phyloP scores from a whole-genome alignment of 805 yeast genomes.

The Candida suzukii region DNA sequence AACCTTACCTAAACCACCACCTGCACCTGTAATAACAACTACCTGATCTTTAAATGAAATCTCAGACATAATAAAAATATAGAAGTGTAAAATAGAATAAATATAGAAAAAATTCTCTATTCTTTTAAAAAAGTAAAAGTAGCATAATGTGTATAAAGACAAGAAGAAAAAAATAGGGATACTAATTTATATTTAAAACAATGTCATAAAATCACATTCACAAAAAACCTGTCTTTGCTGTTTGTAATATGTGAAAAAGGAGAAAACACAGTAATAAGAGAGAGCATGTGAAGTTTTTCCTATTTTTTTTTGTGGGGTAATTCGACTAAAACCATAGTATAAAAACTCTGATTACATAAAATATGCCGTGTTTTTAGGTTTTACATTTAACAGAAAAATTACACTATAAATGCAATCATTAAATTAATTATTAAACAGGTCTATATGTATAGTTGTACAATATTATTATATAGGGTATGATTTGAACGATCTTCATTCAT shows the following conservation, averaged over 20 bases:
- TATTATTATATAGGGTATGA: neutral
- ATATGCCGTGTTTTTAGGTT: too few species aligned
- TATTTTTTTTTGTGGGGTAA: neutral
- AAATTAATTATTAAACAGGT: too few species aligned
- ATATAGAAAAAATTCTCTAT: too few species aligned
- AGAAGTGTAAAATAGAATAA: neutral
- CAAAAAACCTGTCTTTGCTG: neutral
- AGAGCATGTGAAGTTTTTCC: neutral
- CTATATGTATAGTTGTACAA: neutral
- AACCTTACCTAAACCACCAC: conserved; percentile 90
- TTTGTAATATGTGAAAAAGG: too few species aligned
- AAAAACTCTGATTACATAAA: too few species aligned
- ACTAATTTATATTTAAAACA: neutral
- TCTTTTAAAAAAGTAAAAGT: too few species aligned
- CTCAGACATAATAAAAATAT: conserved; percentile 1
- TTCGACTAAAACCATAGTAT: too few species aligned
- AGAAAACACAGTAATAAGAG: too few species aligned
- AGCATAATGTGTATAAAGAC: too few species aligned
- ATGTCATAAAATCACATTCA: neutral
- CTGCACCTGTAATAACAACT: conserved; percentile 93
- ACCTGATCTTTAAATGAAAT: conserved; percentile 72
- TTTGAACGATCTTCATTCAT: neutral
- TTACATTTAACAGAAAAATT: too few species aligned
- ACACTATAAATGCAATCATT: too few species aligned
- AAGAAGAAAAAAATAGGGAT: neutral